These are phyloP conservation scores for Gardenia jasminoides DNA, from an alignment of 257 asterid species.

Conservation along the genomic window DNA sequence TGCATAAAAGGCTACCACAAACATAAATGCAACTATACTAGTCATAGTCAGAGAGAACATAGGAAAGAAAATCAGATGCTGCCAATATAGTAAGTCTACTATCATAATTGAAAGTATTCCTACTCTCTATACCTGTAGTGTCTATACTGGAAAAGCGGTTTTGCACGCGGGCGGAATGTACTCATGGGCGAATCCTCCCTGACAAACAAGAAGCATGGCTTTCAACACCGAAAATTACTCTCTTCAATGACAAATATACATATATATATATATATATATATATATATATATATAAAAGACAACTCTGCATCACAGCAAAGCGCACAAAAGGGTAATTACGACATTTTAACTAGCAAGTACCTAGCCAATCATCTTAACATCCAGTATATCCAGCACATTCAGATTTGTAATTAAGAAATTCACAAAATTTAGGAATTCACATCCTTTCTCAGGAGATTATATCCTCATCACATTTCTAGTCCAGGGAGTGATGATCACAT, in stretches of 20 bases:
- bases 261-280: too few species aligned
- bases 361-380: background rate
- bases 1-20: background rate
- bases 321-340: background rate
- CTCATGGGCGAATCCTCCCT: constrained; percentile 90
- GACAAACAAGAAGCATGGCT: constrained; percentile 30
- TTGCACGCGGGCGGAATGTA: constrained; percentile 93
- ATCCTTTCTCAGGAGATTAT: background rate
- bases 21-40: background rate
- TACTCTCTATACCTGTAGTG: constrained; percentile 72
- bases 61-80: too few species aligned
- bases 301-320: too few species aligned
- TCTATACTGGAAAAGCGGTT: constrained; percentile 98
- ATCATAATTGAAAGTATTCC: constrained; percentile 1
- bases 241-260: too few species aligned
- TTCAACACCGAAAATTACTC: constrained; percentile 24
- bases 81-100: background rate
- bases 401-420: background rate
- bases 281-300: too few species aligned
- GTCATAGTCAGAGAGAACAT: background rate
- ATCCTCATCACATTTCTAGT: background rate
- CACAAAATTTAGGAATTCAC: background rate
- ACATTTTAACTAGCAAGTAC: background rate
- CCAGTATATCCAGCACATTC: background rate
- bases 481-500: background rate